phyloP scores from a whole-genome alignment of 305 asterid species.

The Solanum chacoense region DNA sequence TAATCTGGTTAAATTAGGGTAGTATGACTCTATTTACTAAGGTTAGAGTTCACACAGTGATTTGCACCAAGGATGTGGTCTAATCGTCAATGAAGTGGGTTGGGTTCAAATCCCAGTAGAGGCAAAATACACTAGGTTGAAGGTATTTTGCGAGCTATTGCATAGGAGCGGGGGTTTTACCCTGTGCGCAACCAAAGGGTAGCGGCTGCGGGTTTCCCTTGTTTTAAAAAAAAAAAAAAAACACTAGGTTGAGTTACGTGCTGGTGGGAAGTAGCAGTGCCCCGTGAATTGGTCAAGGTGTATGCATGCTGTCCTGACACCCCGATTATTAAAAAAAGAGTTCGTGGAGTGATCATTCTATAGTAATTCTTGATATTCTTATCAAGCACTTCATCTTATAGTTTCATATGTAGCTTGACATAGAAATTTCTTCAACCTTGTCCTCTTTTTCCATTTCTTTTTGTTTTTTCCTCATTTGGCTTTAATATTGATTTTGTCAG shows the following conservation, averaged over 20 bases:
- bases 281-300: not conserved
- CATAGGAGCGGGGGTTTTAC: no score
- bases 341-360: not conserved
- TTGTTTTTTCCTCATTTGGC: not conserved
- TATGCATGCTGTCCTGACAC: not conserved
- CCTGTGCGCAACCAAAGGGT: no score
- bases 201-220: no score
- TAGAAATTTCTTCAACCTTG: not conserved
- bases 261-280: not conserved
- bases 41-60: not conserved
- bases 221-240: no score
- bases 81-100: not conserved
- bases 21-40: not conserved
- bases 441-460: not conserved
- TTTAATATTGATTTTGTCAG: not conserved
- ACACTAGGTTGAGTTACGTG: not conserved
- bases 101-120: not conserved
- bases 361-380: not conserved
- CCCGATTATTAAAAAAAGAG: not conserved
- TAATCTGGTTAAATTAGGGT: not conserved
- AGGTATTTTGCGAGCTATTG: no score
- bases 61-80: not conserved
- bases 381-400: not conserved
- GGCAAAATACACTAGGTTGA: not conserved
- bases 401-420: not conserved